Conservation (phyloP, 495 filamentous ascomycete species). For the Penicillium flavigenum region DNA sequence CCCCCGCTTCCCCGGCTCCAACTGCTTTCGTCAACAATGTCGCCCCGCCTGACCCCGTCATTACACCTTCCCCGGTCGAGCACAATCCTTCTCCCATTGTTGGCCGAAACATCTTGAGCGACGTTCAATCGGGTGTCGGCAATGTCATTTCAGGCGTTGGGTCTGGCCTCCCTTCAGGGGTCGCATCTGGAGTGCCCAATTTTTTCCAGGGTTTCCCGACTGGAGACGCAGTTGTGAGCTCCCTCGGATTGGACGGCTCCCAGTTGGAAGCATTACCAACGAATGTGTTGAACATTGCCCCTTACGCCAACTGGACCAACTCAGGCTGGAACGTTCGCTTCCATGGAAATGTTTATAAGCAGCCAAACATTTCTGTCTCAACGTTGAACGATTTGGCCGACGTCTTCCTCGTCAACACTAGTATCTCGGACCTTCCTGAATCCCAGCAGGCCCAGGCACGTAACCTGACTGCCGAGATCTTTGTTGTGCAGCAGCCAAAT, state of each 20-base stretch:
- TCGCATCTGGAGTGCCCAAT: slow-evolving; percentile 62
- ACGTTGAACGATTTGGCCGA: slow-evolving; percentile 67
- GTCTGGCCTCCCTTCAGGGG: slow-evolving; percentile 56
- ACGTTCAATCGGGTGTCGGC: slow-evolving; percentile 46
- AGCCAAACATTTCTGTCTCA: slow-evolving; percentile 60
- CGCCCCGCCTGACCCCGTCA: slow-evolving; percentile 16
- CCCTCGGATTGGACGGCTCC: slow-evolving; percentile 55
- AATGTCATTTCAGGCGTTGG: slow-evolving; percentile 41
- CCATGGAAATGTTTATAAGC: slow-evolving; percentile 77
- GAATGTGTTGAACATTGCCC: slow-evolving; percentile 69
- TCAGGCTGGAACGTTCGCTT: slow-evolving; percentile 73
- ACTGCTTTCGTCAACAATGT: slow-evolving; percentile 19
- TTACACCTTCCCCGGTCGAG: slow-evolving; percentile 25
- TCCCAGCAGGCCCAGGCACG: slow-evolving; percentile 63
- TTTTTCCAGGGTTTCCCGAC: slow-evolving; percentile 69
- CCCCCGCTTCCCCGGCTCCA: slow-evolving; percentile 20
- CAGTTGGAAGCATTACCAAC: slow-evolving; percentile 63
- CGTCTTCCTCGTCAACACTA: slow-evolving; percentile 63
- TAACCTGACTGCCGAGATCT: slow-evolving; percentile 70
- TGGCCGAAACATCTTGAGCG: slow-evolving; percentile 42
- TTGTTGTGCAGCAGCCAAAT: slow-evolving; percentile 66
- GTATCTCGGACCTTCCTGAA: slow-evolving; percentile 56
- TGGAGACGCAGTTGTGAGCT: slow-evolving; percentile 56
- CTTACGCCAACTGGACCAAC: slow-evolving; percentile 79
- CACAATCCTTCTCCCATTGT: slow-evolving; percentile 22